These are phyloP conservation scores for Trypanosoma platydactyli DNA, from an alignment of 208 protist genomes.

Conservation along the genomic window DNA sequence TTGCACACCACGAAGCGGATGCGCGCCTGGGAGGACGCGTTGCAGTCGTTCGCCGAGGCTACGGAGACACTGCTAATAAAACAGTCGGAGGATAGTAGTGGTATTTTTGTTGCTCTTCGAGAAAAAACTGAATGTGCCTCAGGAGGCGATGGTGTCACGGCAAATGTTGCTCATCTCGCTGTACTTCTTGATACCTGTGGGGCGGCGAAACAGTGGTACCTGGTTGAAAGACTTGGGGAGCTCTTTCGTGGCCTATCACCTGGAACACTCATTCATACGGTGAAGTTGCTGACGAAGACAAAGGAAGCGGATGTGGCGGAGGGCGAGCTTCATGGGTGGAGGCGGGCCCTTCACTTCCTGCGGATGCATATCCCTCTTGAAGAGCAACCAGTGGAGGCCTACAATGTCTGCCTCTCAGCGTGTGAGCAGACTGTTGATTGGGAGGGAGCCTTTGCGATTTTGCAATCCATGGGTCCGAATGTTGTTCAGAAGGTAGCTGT, in stretches of 20 bases:
- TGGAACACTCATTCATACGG: constrained; percentile 32
- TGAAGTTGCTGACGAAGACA: constrained; percentile 31
- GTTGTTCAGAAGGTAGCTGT: constrained; percentile 35
- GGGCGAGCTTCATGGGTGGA: constrained; percentile 32
- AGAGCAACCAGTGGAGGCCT: constrained; percentile 70
- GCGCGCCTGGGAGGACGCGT: constrained; percentile 71
- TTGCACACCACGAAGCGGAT: constrained; percentile 52
- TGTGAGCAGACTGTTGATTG: constrained; percentile 74
- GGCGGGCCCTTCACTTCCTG: constrained; percentile 45
- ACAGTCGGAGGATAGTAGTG: constrained; percentile 1
- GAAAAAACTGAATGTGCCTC: not conserved
- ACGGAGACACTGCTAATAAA: constrained; percentile 30
- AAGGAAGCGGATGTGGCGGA: constrained; percentile 11
- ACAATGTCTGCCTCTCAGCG: constrained; percentile 61
- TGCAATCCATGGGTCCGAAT: constrained; percentile 82
- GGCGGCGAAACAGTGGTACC: constrained; percentile 41
- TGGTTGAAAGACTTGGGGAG: constrained; percentile 44
- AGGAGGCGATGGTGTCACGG: constrained; percentile 29
- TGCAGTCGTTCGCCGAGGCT: constrained; percentile 48
- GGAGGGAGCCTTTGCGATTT: constrained; percentile 53
- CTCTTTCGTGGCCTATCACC: constrained; percentile 49
- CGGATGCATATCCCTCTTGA: constrained; percentile 27
- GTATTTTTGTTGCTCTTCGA: constrained; percentile 1
- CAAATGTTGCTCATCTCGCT: constrained; percentile 44
- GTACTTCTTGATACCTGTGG: constrained; percentile 63